Evolutionary conservation across 352 stramenopile species (phyloP).

Genomic region (Globisporangium iwayamae): DNA sequence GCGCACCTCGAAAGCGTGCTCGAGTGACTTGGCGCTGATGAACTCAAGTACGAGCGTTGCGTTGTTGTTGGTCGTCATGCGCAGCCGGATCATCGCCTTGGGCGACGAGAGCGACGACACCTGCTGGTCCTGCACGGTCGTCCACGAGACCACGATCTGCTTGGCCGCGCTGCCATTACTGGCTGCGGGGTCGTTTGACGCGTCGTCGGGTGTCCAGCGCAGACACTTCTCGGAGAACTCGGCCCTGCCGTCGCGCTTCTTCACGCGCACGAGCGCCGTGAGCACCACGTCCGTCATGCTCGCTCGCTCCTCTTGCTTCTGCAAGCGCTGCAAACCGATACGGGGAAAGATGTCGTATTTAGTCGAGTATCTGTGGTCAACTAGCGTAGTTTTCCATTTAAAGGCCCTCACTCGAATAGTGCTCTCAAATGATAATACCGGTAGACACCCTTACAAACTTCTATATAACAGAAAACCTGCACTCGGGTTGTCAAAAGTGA

Average conservation of each 20-base stretch:
- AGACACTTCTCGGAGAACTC: conserved; percentile 58
- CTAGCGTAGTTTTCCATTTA: too few species aligned
- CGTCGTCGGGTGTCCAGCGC: conserved; percentile 49
- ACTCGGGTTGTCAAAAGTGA: not conserved
- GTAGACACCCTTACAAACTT: too few species aligned
- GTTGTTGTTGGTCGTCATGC: conserved; percentile 52
- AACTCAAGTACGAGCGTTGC: conserved; percentile 76
- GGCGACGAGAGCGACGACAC: conserved; percentile 70
- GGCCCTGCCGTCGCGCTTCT: conserved; percentile 70
- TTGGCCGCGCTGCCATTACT: conserved; percentile 14
- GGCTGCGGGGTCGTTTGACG: conserved; percentile 14
- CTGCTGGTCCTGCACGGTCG: conserved; percentile 74
- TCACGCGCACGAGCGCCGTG: conserved; percentile 63
- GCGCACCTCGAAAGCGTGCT: conserved; percentile 67
- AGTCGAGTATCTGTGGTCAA: not conserved
- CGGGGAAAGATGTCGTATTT: conserved; percentile 2
- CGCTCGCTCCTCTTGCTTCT: not conserved
- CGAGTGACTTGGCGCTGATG: conserved; percentile 36
- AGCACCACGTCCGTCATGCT: conserved; percentile 22
- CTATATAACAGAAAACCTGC: not conserved
- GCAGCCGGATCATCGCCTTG: conserved; percentile 81
- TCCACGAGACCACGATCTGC: conserved; percentile 62
- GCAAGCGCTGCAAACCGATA: not conserved
- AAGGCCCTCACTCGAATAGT: too few species aligned
- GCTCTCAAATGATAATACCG: too few species aligned